Evolutionary conservation across 345 rosid genomes (phyloP).

Genomic region (Aegle marmelos): DNA sequence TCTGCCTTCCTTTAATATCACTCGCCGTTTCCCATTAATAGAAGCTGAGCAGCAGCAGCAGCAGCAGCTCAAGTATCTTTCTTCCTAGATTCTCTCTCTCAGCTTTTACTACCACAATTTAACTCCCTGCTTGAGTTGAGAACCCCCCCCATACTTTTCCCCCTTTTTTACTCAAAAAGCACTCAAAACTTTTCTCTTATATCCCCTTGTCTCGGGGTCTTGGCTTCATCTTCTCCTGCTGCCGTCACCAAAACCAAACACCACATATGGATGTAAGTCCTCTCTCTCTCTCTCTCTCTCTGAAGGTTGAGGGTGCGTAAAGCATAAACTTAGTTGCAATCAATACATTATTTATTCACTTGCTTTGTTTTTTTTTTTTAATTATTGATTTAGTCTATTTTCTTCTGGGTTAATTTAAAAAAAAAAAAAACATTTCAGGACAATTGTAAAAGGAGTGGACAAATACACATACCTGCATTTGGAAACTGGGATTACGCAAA

Average conservation of each 20-base stretch:
- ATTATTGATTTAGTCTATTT: background rate
- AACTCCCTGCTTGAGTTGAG: background rate
- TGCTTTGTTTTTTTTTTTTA: background rate
- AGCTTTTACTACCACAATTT: background rate
- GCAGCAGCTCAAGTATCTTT: slow-evolving; percentile 13
- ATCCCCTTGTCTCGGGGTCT: too few relatives aligned
- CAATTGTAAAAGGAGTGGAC: slow-evolving; percentile 64
- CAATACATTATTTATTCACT: background rate
- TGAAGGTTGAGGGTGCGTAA: too few relatives aligned
- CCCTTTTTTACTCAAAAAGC: too few relatives aligned
- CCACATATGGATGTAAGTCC: slow-evolving; percentile 12
- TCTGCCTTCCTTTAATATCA: background rate
- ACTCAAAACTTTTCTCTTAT: too few relatives aligned
- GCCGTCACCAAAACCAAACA: background rate
- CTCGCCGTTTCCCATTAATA: slow-evolving; percentile 13
- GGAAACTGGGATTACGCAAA: slow-evolving; percentile 90
- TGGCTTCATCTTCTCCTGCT: background rate
- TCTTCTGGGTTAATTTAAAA: background rate
- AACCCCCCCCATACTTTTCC: slow-evolving; percentile 8
- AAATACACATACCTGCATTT: slow-evolving; percentile 83
- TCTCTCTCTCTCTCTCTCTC: background rate
- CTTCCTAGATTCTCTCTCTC: slow-evolving; percentile 24
- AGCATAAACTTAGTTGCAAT: too few relatives aligned
- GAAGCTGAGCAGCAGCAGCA: slow-evolving; percentile 6
- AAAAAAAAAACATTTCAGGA: slow-evolving; percentile 15